These are phyloP conservation scores for Solanum paucissectum DNA, from an alignment of 257 asterid species.

Conservation along the genomic window DNA sequence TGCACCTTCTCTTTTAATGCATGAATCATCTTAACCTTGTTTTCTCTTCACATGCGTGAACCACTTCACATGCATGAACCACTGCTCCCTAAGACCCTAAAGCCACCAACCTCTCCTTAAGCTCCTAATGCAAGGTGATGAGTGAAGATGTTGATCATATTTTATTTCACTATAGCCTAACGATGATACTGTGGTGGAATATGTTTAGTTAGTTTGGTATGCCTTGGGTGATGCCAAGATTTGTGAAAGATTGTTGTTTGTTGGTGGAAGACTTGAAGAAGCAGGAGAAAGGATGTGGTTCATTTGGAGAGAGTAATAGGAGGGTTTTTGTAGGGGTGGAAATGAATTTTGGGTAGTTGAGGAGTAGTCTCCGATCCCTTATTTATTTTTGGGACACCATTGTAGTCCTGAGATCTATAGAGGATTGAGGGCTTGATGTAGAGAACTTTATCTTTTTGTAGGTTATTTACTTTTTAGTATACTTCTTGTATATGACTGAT, in stretches of 20 bases:
- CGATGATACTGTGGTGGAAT: not conserved
- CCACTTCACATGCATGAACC: too few species aligned
- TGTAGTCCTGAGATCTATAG: too few species aligned
- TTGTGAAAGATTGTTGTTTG: not conserved
- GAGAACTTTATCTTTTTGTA: too few species aligned
- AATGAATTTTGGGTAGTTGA: not conserved
- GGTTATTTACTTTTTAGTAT: too few species aligned
- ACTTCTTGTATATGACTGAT: too few species aligned
- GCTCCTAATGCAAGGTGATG: not conserved
- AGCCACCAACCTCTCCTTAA: not conserved
- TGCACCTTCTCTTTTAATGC: not conserved
- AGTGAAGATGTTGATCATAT: not conserved
- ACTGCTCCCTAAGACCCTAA: not conserved
- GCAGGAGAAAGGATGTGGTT: not conserved
- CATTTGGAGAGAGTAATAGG: not conserved
- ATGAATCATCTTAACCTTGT: not conserved
- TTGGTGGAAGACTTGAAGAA: not conserved
- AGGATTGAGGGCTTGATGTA: too few species aligned
- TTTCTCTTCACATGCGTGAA: too few species aligned
- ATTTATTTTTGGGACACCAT: not conserved
- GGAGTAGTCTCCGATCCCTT: not conserved
- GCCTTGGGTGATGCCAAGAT: not conserved
- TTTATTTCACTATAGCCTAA: not conserved
- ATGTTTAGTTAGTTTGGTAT: not conserved
- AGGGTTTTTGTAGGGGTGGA: not conserved